Conservation (phyloP, 2,329 filamentous ascomycete species). For the Penicillium concentricum region DNA sequence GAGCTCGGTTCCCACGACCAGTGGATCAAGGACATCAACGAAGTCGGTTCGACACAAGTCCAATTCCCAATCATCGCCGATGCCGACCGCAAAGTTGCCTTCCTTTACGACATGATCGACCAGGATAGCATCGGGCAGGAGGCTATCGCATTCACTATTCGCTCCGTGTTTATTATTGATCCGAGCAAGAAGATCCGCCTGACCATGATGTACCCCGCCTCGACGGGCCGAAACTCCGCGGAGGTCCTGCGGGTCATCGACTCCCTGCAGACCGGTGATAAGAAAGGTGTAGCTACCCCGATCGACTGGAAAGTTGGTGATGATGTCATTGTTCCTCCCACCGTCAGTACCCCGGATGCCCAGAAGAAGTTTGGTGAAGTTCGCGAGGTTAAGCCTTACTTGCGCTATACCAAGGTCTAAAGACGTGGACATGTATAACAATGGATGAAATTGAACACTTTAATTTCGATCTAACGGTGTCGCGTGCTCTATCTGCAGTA, state of each 20-base stretch:
- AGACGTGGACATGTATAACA: background rate
- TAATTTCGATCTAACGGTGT: background rate
- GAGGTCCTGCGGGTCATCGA: conserved; percentile 79
- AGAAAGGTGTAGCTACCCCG: conserved; percentile 82
- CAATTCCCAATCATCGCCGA: conserved; percentile 80
- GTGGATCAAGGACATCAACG: conserved; percentile 89
- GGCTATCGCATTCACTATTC: conserved; percentile 87
- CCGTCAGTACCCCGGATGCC: conserved; percentile 79
- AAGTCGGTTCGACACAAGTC: conserved; percentile 71
- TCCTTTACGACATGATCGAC: conserved; percentile 80
- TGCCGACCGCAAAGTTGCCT: conserved; percentile 74
- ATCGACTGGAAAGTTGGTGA: conserved; percentile 90
- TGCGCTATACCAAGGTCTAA: conserved; percentile 24
- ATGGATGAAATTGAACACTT: background rate
- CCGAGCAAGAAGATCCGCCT: conserved; percentile 90
- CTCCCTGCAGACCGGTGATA: conserved; percentile 81
- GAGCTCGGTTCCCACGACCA: conserved; percentile 76
- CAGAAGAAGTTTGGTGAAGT: conserved; percentile 81
- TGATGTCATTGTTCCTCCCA: conserved; percentile 88
- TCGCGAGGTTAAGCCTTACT: conserved; percentile 56
- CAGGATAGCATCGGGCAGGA: conserved; percentile 78
- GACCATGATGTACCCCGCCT: conserved; percentile 90
- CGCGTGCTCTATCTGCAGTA: background rate
- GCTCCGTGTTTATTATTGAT: conserved; percentile 93
- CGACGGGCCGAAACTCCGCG: conserved; percentile 78